Base-by-base conservation (phyloP, 345 rosid genomes). In the Noccaea bulbosa region DNA sequence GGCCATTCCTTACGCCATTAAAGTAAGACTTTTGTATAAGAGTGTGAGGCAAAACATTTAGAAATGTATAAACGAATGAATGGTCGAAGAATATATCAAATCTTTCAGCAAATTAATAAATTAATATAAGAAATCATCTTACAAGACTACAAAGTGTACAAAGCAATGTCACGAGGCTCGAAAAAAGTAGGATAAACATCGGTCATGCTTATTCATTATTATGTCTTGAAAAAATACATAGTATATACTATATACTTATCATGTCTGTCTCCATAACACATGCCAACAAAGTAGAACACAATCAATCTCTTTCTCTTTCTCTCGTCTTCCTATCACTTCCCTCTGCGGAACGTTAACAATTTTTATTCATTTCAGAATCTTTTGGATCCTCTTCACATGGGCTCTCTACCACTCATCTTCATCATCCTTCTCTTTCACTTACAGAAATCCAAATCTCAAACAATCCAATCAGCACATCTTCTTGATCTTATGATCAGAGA, bases 401-500 rank as follows among this genome's bases (percentile, higher is more conserved):
- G 77, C 30, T 66, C 64, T 55, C 40, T 76, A 55, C 59, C 62
- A 63, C 41, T 70, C 11, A 70, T 76, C 55, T 63, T 71, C 64
- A 65, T 66, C 57, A 8, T 65, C 7, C 57, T 77, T 66, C 59
- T 71, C 32, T 60, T 57, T 34, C 55, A 65, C 30, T 61, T 70
- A 52, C 66, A 65, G 0, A 55, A 72, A 68, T 45, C 77, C 11
- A 75, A 79, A 73, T 60, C 86, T 69, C 84, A 88, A 57, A 81
- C 69, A 27, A 85, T 88, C 73, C 83, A 79, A 76, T 89, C 96
- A 7, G 64, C 80, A 24, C 83, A 75, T 30, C 80, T 80, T 12
- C 92, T 94, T 7, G 99, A 94, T 82, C 89, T 91, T 65, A 77
- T 89, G 69, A 86, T 91, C 16, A 83, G 89, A 74, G 93, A 94